Evolutionary conservation across 2,329 filamentous ascomycete species (phyloP).

Genomic region (Rhynchosporium graminicola): DNA sequence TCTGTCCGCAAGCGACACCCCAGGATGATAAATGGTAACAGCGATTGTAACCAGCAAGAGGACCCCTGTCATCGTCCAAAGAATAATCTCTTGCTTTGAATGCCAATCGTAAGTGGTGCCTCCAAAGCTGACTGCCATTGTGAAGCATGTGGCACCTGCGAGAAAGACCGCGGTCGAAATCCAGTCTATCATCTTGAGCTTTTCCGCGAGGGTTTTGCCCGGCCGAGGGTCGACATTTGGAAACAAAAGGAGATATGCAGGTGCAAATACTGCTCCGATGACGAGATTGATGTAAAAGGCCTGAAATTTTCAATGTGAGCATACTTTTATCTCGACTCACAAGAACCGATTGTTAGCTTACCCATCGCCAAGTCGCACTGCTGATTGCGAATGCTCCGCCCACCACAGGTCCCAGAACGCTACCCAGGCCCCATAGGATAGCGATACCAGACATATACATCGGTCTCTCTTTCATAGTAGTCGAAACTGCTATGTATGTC

Average conservation of each 20-base stretch:
- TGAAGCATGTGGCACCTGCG: conserved; percentile 1
- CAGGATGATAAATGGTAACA: conserved; percentile 7
- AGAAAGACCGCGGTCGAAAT: conserved; percentile 29
- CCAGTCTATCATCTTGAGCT: conserved; percentile 35
- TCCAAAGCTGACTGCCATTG: conserved; percentile 13
- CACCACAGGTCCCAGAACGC: conserved; percentile 44
- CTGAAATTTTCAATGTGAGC: too few relatives aligned
- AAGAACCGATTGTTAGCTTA: conserved; percentile 17
- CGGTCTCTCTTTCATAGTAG: conserved; percentile 38
- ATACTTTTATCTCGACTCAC: too few relatives aligned
- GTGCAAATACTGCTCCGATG: conserved; percentile 10
- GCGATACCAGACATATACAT: conserved; percentile 41
- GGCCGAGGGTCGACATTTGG: conserved; percentile 9
- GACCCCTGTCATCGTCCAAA: conserved; percentile 47
- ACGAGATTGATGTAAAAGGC: conserved; percentile 40
- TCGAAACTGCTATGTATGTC: conserved; percentile 38
- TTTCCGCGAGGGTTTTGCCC: neutral
- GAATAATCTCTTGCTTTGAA: conserved; percentile 12
- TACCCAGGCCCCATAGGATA: conserved; percentile 43
- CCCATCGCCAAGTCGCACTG: conserved; percentile 41
- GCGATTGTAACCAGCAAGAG: conserved; percentile 18
- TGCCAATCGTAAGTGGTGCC: conserved; percentile 1
- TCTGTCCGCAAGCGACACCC: neutral
- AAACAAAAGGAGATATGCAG: conserved; percentile 9
- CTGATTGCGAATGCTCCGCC: conserved; percentile 42